Base-by-base conservation (phyloP, 352 stramenopile species). In the Phytophthora fragariaefolia region DNA sequence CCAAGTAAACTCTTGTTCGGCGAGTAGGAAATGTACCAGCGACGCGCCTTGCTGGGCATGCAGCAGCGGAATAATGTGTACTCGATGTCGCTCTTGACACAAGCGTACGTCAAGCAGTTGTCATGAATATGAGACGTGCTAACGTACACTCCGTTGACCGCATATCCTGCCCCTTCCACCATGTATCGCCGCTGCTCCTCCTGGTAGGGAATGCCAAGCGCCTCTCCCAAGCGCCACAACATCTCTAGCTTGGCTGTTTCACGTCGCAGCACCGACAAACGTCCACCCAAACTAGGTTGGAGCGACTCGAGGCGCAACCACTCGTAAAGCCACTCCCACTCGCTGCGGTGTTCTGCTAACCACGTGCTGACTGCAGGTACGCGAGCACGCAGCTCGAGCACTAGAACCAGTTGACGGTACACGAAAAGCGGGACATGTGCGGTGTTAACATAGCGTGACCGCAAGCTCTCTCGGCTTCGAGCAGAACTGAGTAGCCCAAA, bases 11-110 rank as follows among this genome's bases (percentile, higher is more conserved):
- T 93, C 63, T 91, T 92, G 82, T 96, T 93, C 6, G 86, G 83
- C 22, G 97, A 98, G 73, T 99, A 97, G 47, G 93, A 98, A 56
- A 99, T 97, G 76, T 99, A 99, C 97, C 97, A 99, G 72, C 97
- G 98, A 59, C 98, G 97, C 38, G 97, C 89, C 63, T 99, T 98
- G 66, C 92, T 98, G 12, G 97, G 91, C 97, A 99, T 99, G 51
- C 90, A 97, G 72, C 97, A 99, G n/a, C 96, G 92, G 76, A 99
- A 99, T 15, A 99, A 77, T 17, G 96, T 99, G 52, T 98, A 96
- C 73, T 95, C 79, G 65, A 87, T 83, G 45, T 87, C 56, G 52
- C 82, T 74, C 59, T 85, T 87, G 38, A 75, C 59, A 57, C 78
- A 91, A 52, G 83, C 64, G 61, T 89, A 91, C 57, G 95, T 87